Evolutionary conservation across 805 yeast genomes (phyloP).

Genomic region (Candida namnaoensis): DNA sequence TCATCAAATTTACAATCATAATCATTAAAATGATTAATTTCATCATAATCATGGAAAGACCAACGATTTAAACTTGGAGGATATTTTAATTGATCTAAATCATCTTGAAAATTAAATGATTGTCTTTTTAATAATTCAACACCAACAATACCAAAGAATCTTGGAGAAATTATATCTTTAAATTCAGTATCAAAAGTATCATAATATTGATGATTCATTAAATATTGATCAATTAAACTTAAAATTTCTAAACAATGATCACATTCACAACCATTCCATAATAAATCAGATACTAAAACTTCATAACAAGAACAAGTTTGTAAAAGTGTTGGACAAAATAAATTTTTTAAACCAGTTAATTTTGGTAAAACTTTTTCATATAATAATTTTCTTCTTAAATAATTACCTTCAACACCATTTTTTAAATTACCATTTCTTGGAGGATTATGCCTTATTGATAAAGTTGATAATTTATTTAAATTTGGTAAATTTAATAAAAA

Average conservation of each 20-base stretch:
- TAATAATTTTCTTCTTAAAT: slow-evolving; percentile 45
- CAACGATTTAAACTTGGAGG: slow-evolving; percentile 29
- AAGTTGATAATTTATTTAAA: slow-evolving; percentile 23
- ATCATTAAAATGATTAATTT: slow-evolving; percentile 29
- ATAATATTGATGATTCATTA: slow-evolving; percentile 58
- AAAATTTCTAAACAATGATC: slow-evolving; percentile 38
- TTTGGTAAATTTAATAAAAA: slow-evolving; percentile 29
- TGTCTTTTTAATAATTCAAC: slow-evolving; percentile 30
- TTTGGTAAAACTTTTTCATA: slow-evolving; percentile 41
- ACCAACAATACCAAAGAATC: slow-evolving; percentile 45
- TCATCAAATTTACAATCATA: slow-evolving; percentile 35
- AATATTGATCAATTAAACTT: slow-evolving; percentile 45
- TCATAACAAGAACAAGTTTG: slow-evolving; percentile 62
- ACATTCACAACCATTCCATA: slow-evolving; percentile 78
- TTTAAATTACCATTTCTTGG: slow-evolving; percentile 47
- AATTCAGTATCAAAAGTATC: slow-evolving; percentile 34
- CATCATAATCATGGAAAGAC: slow-evolving; percentile 41
- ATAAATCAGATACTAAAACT: slow-evolving; percentile 54
- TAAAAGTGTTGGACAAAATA: slow-evolving; percentile 52
- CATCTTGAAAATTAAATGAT: slow-evolving; percentile 15
- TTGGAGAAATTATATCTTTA: slow-evolving; percentile 54
- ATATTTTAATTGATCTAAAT: slow-evolving; percentile 19
- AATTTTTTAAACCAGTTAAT: slow-evolving; percentile 28
- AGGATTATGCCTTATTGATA: slow-evolving; percentile 50
- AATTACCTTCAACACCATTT: slow-evolving; percentile 73